These are phyloP conservation scores for Metschnikowia orientalis DNA, from an alignment of 805 yeast genomes.

Conservation along the genomic window DNA sequence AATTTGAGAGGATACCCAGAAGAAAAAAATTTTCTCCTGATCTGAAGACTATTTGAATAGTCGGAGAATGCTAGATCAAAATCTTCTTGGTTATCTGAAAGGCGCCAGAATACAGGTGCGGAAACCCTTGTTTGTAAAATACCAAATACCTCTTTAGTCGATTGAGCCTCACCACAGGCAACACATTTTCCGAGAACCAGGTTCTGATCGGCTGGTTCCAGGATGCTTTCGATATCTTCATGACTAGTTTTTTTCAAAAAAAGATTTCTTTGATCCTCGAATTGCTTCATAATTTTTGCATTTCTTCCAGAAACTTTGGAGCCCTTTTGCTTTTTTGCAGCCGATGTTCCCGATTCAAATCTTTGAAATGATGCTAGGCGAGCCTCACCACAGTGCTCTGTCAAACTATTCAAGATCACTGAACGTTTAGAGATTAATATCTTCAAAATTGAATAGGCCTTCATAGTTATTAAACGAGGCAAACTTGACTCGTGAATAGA, in stretches of 20 bases:
- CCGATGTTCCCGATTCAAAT: constrained; percentile 32
- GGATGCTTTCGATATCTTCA: constrained; percentile 8
- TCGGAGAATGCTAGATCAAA: constrained; percentile 21
- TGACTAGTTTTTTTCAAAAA: constrained; percentile 40
- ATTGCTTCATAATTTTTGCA: constrained; percentile 55
- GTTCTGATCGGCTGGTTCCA: constrained; percentile 1
- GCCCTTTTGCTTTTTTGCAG: constrained; percentile 49
- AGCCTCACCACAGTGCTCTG: constrained; percentile 54
- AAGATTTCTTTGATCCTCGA: constrained; percentile 49
- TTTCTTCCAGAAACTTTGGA: constrained; percentile 60
- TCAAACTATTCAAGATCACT: constrained; percentile 50
- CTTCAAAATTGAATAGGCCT: constrained; percentile 62
- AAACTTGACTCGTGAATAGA: constrained; percentile 47
- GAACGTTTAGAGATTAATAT: no score
- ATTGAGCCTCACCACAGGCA: constrained; percentile 23
- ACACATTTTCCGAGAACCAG: constrained; percentile 17
- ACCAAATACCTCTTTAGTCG: constrained; percentile 47
- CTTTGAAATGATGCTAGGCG: constrained; percentile 46
- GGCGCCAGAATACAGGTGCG: constrained; percentile 47
- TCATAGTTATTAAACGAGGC: constrained; percentile 44
- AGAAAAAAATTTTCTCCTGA: constrained; percentile 4
- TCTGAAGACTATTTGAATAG: constrained; percentile 18
- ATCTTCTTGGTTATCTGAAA: constrained; percentile 27
- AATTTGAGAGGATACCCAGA: no score
- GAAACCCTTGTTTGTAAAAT: constrained; percentile 48